Evolutionary conservation across 2,329 filamentous ascomycete species (phyloP).

Genomic region (Mycosphaerella sp.): DNA sequence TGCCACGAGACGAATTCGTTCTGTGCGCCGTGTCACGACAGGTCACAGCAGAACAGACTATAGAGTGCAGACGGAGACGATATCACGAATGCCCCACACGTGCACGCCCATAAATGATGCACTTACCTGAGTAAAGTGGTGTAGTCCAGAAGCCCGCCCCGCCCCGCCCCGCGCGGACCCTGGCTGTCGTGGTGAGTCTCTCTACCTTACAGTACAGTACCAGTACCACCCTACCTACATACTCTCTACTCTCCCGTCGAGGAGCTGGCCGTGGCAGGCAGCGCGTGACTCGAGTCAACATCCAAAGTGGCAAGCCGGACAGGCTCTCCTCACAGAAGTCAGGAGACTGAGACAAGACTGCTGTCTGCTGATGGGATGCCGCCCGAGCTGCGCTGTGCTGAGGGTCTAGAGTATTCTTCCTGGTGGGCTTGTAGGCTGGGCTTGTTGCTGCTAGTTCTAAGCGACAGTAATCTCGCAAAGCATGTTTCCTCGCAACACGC

Average conservation of each 20-base stretch:
- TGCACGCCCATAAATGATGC: constrained; percentile 10
- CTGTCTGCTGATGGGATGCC: too few species aligned
- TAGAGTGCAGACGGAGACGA: not conserved
- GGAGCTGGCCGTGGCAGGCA: constrained; percentile 4
- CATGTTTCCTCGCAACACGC: constrained; percentile 11
- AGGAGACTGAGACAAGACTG: constrained; percentile 7
- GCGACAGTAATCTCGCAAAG: constrained; percentile 4
- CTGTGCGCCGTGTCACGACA: constrained; percentile 16
- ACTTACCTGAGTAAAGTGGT: constrained; percentile 3
- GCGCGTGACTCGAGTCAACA: constrained; percentile 10
- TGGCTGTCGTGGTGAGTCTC: too few species aligned
- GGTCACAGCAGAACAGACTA: not conserved
- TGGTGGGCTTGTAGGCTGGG: too few species aligned
- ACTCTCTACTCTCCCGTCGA: too few species aligned
- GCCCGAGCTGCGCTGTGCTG: too few species aligned
- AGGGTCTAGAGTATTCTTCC: too few species aligned
- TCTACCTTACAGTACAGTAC: too few species aligned
- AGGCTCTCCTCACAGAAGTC: too few species aligned
- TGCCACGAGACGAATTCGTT: constrained; percentile 22
- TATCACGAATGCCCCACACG: constrained; percentile 17
- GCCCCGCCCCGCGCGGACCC: too few species aligned
- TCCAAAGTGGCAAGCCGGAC: too few species aligned
- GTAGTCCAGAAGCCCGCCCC: constrained; percentile 5
- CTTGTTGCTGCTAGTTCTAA: too few species aligned
- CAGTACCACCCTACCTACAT: too few species aligned